These are phyloP conservation scores for Pyricularia pennisetigena DNA, from an alignment of 2,329 filamentous ascomycete species.

Conservation along the genomic window DNA sequence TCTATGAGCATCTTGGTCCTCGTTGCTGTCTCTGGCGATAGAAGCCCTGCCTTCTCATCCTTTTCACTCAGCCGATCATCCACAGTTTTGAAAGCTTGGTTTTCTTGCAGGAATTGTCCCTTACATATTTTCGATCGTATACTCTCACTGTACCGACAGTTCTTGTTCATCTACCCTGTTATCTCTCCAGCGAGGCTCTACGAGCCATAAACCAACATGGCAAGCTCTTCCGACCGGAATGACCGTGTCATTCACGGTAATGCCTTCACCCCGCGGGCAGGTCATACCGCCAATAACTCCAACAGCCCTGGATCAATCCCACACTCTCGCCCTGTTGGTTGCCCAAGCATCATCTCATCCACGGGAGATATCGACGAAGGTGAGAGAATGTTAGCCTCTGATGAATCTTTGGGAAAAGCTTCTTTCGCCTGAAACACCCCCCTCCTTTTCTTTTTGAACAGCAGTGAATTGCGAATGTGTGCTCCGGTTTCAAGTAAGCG, in stretches of 20 bases:
- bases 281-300: not conserved
- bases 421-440: not conserved
- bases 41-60: not conserved
- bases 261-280: not conserved
- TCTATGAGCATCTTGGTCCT: not conserved
- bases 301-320: not conserved
- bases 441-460: not conserved
- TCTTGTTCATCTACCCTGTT: not conserved
- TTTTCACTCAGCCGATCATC: not conserved
- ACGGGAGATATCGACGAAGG: slow-evolving; percentile 4
- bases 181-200: not conserved
- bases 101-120: not conserved
- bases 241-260: not conserved
- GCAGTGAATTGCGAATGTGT: not conserved
- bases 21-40: not conserved
- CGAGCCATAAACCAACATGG: not conserved
- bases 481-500: not conserved
- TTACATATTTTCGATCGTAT: not conserved
- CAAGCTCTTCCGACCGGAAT: not conserved
- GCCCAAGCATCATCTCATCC: slow-evolving; percentile 2
- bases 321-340: not conserved
- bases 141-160: not conserved
- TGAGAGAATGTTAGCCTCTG: not conserved
- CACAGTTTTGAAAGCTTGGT: not conserved
- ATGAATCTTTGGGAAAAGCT: not conserved